Conservation (phyloP, 192 early-diverging fungal genomes). For the Backusella tuberculispora region DNA sequence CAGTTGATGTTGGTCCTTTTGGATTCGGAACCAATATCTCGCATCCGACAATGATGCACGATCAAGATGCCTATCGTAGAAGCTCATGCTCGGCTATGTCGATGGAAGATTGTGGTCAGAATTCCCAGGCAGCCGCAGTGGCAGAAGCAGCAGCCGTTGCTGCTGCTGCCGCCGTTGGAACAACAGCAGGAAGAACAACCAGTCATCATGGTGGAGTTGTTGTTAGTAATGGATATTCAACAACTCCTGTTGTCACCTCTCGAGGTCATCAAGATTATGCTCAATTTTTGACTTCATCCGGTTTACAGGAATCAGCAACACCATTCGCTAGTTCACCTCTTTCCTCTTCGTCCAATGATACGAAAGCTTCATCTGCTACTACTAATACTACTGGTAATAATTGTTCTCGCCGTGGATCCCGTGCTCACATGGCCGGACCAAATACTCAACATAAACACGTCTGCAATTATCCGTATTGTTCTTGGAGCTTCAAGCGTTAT, state of each 20-base stretch:
- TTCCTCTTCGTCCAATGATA: background rate
- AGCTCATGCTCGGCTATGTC: slow-evolving; percentile 38
- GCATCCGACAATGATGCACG: slow-evolving; percentile 26
- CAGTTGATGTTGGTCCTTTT: slow-evolving; percentile 40
- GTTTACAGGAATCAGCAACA: background rate
- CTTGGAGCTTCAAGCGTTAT: slow-evolving; percentile 75
- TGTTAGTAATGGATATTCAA: background rate
- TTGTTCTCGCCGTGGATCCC: slow-evolving; percentile 18
- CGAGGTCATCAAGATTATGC: slow-evolving; percentile 4
- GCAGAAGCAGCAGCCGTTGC: slow-evolving; percentile 34
- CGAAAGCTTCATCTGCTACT: background rate
- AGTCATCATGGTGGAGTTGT: background rate
- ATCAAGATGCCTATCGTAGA: slow-evolving; percentile 33
- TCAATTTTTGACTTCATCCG: slow-evolving; percentile 33
- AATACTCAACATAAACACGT: slow-evolving; percentile 45
- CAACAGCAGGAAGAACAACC: slow-evolving; percentile 34
- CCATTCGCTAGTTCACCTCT: background rate
- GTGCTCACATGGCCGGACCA: slow-evolving; percentile 20
- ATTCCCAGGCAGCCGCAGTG: background rate
- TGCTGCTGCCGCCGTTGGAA: slow-evolving; percentile 20
- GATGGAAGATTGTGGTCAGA: slow-evolving; percentile 26
- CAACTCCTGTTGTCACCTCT: background rate
- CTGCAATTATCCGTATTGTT: slow-evolving; percentile 50
- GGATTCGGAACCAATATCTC: slow-evolving; percentile 30
- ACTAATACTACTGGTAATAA: slow-evolving; percentile 13